Base-by-base conservation (phyloP, 192 early-diverging fungal genomes). In the Linnemannia hyalina region DNA sequence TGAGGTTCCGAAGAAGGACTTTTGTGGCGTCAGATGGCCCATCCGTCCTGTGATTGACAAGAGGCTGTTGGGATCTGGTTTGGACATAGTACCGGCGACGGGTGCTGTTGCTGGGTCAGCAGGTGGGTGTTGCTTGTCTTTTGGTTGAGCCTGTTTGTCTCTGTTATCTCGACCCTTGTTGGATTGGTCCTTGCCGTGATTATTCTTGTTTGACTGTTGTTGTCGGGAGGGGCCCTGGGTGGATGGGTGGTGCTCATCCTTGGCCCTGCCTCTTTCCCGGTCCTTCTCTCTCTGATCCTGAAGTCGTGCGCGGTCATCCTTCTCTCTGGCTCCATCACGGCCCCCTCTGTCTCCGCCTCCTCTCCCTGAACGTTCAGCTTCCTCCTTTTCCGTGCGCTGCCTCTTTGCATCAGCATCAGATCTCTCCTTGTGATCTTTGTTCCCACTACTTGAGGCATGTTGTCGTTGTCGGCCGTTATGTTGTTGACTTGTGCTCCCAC, bases 1-100 rank as follows among this genome's bases (percentile, higher is more conserved):
- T 75, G 96, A 98, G 57, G 88, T 85, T 7, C 94, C 94, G 68
- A 90, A 89, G 71, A 95, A 95, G 5, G 92, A 85, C 41, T 71
- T 88, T 20, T 89, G 69, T 26, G 78, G 84, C 1, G 75, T 81
- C 65, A 86, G 65, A 38, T 46, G 73, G 41, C 84, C 84, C 74
- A 74, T 70, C 16, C 78, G 78, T 32, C 84, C 84, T n/a, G 84
- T 81, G 26, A 86, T 86, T 6, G 84, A 86, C 22, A 86, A 52
- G 4, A 86, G 68, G 13, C 52, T 86, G 4, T 77, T 68, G 18
- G 84, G 84, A 35, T 86, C 84, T 4, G 84, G 84, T 10, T 72
- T 75, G 13, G 74, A 52, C 32, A 47, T 18, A 4, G 72, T 49
- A 4, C 29, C 29, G 7, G 72, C 36, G 52, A 20, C 8, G 38